Conservation (phyloP, 257 asterid species). For the Misopates orontium region DNA sequence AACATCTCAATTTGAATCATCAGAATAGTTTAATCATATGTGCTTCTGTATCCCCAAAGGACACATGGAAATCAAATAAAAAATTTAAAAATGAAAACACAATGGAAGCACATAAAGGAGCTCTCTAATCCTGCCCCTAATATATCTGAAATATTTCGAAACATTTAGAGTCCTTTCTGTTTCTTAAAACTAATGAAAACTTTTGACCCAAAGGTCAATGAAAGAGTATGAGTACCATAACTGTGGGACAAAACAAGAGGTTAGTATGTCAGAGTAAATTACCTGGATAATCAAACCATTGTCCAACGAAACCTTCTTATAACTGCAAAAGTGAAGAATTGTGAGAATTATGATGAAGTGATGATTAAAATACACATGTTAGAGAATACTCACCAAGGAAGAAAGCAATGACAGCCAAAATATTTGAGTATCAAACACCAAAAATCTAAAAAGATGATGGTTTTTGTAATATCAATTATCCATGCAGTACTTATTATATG, state of each 20-base stretch:
- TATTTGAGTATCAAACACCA: background rate
- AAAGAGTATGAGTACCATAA: background rate
- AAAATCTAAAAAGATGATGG: too few species aligned
- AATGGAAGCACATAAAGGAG: too few species aligned
- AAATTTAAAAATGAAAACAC: too few species aligned
- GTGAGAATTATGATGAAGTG: constrained; percentile 19
- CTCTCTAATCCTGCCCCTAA: background rate
- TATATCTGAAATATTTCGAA: background rate
- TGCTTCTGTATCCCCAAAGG: too few species aligned
- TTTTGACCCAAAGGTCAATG: background rate
- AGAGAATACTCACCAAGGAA: constrained; percentile 25
- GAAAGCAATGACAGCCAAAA: constrained; percentile 18
- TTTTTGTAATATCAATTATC: too few species aligned
- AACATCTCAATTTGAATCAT: too few species aligned
- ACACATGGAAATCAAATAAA: too few species aligned
- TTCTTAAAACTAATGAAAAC: background rate
- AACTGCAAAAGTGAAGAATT: constrained; percentile 49
- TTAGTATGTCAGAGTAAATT: constrained; percentile 27
- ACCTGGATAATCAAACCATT: constrained; percentile 90
- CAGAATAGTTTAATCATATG: too few species aligned
- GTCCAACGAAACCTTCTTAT: constrained; percentile 83
- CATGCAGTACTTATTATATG: background rate
- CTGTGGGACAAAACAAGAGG: too few species aligned
- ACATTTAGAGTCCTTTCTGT: background rate
- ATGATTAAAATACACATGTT: constrained; percentile 6